Evolutionary conservation across 1,284 basidiomycete species (phyloP), one percentile per base, ranked within the genome.

Genomic region (Trametes sp.): DNA sequence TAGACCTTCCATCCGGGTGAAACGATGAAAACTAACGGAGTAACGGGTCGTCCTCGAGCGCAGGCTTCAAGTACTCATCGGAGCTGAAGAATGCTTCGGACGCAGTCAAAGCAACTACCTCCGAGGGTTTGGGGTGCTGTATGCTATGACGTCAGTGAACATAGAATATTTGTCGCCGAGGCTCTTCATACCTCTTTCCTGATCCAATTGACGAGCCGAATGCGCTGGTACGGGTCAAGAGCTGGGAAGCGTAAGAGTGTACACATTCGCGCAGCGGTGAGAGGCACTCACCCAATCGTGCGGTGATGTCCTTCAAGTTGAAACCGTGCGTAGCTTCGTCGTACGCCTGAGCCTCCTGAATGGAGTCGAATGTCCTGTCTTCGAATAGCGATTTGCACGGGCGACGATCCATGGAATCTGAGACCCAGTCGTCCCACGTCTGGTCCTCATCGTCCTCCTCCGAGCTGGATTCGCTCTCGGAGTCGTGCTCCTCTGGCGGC

Each of bases 121-220:
- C 80, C 14, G 74, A 66, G 2, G 84, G 76, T 1, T 80, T 75
- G 31, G 81, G 80, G 76, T 85, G 87, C 90, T 93, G n/a, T 68
- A 26, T 45, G 57, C n/a, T 35, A 61, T 24, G 29, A n/a, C 33
- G 29, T 61, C 41, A 67, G 50, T 23, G 54, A 46, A 42, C 28
- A 46, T 44, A 46, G 49, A 50, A 3, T 8, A 26, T 41, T 38
- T 53, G n/a, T 24, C 13, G 55, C 26, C 24, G 48, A n/a, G 33
- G 35, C 31, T n/a, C 9, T 13, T 35, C 77, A 62, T 54, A 88
- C 89, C 71, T 87, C 81, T 77, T 87, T 90, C 59, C 95, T 82
- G 69, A 97, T 94, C 74, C 86, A 93, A 76, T 98, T 97, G 74
- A 98, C 87, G 56, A 98, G 77, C 50, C 92, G 86, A 69, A 95